Evolutionary conservation across 495 filamentous ascomycete species (phyloP).

Genomic region (Cercophora scortea): DNA sequence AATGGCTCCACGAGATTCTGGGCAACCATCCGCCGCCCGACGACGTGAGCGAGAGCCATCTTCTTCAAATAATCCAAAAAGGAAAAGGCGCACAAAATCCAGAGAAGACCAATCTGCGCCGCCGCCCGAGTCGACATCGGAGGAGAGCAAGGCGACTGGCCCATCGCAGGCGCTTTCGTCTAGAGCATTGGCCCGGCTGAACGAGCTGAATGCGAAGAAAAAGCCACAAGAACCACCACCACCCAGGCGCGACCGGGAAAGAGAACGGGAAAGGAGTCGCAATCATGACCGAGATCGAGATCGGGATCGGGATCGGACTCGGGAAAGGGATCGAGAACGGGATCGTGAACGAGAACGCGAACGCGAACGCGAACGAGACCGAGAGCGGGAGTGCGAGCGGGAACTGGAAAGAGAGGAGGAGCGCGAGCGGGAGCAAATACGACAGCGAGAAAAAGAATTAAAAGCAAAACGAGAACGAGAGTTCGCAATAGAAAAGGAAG

Average conservation of each 20-base stretch:
- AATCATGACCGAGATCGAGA: constrained; percentile 15
- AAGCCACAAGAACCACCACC: constrained; percentile 20
- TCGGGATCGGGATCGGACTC: constrained; percentile 21
- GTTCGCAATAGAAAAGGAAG: background rate
- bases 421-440: background rate
- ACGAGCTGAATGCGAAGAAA: constrained; percentile 43
- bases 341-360: constrained; percentile 15
- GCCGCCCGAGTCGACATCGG: constrained; percentile 1
- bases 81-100: background rate
- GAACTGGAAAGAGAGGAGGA: constrained; percentile 1
- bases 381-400: background rate
- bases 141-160: constrained; percentile 1
- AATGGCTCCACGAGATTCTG: constrained; percentile 4
- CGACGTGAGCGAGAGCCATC: constrained; percentile 14
- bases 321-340: constrained; percentile 24
- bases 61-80: constrained; percentile 3
- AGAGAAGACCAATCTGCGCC: background rate
- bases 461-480: background rate
- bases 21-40: background rate
- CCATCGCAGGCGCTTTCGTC: constrained; percentile 35
- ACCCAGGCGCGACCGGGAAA: constrained; percentile 20
- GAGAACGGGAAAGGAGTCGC: constrained; percentile 13
- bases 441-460: background rate
- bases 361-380: background rate
- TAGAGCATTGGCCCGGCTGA: constrained; percentile 53